Base-by-base conservation (phyloP, 495 filamentous ascomycete species). In the Penicillium riverlandense region DNA sequence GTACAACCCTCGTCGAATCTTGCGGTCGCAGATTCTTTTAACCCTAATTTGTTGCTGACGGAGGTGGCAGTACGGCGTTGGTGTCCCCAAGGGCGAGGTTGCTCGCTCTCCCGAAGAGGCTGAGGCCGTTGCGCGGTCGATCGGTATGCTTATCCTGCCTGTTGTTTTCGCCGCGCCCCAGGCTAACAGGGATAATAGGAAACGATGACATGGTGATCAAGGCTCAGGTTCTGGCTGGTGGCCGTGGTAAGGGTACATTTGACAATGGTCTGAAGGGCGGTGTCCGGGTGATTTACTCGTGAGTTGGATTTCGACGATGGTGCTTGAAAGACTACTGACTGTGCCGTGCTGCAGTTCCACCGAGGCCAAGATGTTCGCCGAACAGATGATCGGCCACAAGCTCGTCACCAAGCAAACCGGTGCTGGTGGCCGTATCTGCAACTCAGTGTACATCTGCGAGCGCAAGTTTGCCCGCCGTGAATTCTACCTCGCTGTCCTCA, bases 331-430 rank as follows among this genome's bases (percentile, higher is more conserved):
- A 16, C 5, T 9, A 9, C 9, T 45, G 46, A 37, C 70, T 67
- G 35, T 43, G 12, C 13, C 11, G 38, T 45, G 41, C 47, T 52
- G 9, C 40, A 86, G 82, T 37, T 77, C 85, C 29, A 81, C 80
- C 48, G 85, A 88, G 76, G 92, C 92, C 62, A 90, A 87, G 75
- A 96, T 96, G 83, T 95, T 98, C 61, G 90, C 92, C 58, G 82
- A 86, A 49, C 90, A 98, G 72, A 98, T 98, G 92, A 96, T 98
- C 70, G 92, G 92, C 54, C 92, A 98, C 69, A 95, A 96, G 71
- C 89, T 98, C 70, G 83, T 98, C 69, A 98, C 92, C 66, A 98
- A 98, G 80, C 92, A 98, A 75, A 98, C 94, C 41, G 92, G 92
- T 61, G 86, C 89, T 47, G 73, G 64, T 48, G 92, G 92, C 61